A percentile compares a stretch with the other conserved stretches of the same genome.
These are phyloP conservation scores for Rhododendron henanense DNA, from an alignment of 148 eudicot genomes.

Conservation along the genomic window DNA sequence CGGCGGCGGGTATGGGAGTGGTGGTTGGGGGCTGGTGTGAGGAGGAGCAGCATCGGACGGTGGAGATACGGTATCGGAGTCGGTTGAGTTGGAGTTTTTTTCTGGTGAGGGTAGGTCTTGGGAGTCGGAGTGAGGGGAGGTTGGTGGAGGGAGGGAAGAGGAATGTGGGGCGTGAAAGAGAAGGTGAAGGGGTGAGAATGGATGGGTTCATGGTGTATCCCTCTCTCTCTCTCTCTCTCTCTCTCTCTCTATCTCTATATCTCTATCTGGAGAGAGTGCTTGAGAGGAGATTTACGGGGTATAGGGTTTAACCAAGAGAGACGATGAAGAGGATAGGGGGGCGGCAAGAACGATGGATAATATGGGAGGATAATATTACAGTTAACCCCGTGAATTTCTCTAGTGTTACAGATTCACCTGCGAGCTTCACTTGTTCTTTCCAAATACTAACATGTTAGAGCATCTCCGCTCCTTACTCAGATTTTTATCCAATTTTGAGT, in stretches of 20 bases:
- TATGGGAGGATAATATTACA: neutral
- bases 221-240: neutral
- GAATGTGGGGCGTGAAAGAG: constrained; percentile 30
- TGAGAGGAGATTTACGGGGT: constrained; percentile 5
- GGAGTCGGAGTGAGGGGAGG: constrained; percentile 18
- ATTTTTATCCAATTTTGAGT: too few species aligned
- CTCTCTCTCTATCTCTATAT: neutral
- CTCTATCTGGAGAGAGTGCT: neutral
- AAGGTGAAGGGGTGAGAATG: constrained; percentile 21
- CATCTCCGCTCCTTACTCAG: too few species aligned
- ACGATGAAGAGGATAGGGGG: neutral
- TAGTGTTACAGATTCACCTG: neutral
- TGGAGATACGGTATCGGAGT: constrained; percentile 26
- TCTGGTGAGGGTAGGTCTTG: neutral
- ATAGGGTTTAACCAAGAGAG: constrained; percentile 20
- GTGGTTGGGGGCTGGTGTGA: constrained; percentile 15
- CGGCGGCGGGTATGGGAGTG: neutral
- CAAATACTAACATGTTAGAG: too few species aligned
- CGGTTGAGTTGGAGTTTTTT: constrained; percentile 1
- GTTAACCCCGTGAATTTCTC: too few species aligned
- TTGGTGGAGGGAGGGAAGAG: constrained; percentile 25
- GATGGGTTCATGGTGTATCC: constrained; percentile 24
- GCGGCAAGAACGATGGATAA: constrained; percentile 18
- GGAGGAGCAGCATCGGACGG: constrained; percentile 26
- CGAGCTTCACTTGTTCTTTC: too few species aligned